phyloP scores from a whole-genome alignment of 257 asterid genomes.

The Solanum ossicruentum region DNA sequence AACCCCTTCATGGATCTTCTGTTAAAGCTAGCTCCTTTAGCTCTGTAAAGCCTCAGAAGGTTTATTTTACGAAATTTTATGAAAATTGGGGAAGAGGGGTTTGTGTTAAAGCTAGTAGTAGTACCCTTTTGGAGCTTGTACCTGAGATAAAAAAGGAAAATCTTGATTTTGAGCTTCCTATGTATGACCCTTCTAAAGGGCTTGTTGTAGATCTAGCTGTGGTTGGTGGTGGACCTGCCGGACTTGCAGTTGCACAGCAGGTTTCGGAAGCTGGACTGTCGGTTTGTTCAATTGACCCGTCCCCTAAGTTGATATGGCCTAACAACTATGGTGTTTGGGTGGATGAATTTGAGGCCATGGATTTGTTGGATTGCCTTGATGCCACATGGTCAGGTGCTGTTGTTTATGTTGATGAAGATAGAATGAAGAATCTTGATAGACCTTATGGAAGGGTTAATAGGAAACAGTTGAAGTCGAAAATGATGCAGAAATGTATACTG shows the following conservation, averaged over 20 bases:
- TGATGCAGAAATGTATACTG: slow-evolving; percentile 87
- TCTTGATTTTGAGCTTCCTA: slow-evolving; percentile 89
- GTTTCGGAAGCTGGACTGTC: slow-evolving; percentile 94
- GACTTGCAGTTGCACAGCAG: slow-evolving; percentile 96
- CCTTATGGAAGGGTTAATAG: slow-evolving; percentile 91
- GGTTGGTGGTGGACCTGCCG: slow-evolving; percentile 98
- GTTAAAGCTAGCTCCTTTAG: slow-evolving; percentile 38
- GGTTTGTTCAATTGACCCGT: slow-evolving; percentile 90
- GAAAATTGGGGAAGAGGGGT: slow-evolving; percentile 16
- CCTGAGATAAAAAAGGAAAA: slow-evolving; percentile 87
- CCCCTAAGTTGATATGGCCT: slow-evolving; percentile 88
- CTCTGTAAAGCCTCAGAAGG: slow-evolving; percentile 40
- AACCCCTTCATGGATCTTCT: slow-evolving; percentile 43
- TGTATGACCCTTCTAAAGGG: slow-evolving; percentile 65
- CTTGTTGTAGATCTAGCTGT: slow-evolving; percentile 75
- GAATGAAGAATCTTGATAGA: slow-evolving; percentile 60
- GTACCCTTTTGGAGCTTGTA: slow-evolving; percentile 78
- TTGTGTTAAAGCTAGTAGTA: slow-evolving; percentile 39
- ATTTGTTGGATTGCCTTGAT: slow-evolving; percentile 88
- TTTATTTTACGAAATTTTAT: slow-evolving; percentile 28
- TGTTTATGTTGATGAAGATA: slow-evolving; percentile 52
- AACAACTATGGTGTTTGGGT: slow-evolving; percentile 99
- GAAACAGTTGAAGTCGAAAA: slow-evolving; percentile 76
- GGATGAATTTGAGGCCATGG: slow-evolving; percentile 99
- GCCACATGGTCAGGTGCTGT: slow-evolving; percentile 87